A percentile compares a stretch with the other conserved stretches of the same genome.
Conservation (phyloP, 2,329 filamentous ascomycete species). For the Xylariaceae sp. region DNA sequence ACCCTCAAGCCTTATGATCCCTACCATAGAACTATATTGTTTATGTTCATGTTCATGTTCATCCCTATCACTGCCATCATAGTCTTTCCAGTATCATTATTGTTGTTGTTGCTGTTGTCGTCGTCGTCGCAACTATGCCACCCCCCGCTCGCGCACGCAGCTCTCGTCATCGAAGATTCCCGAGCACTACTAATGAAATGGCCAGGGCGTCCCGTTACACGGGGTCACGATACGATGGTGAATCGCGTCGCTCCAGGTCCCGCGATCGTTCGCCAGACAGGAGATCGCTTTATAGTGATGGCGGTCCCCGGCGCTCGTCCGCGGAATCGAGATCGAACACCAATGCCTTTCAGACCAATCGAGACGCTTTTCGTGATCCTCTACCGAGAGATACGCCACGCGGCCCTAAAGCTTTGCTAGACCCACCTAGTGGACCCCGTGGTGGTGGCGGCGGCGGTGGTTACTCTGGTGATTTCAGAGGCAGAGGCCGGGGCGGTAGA, state of each 20-base stretch:
- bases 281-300: constrained; percentile 51
- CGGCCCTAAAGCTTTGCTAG: constrained; percentile 73
- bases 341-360: constrained; percentile 55
- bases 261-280: constrained; percentile 65
- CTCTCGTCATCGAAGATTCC: neutral
- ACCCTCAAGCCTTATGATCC: no score
- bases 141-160: neutral
- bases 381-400: constrained; percentile 67
- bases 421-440: constrained; percentile 62
- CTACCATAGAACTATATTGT: no score
- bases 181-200: constrained; percentile 9
- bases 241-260: constrained; percentile 57
- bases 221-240: constrained; percentile 57
- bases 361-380: constrained; percentile 53
- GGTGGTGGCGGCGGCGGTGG: constrained; percentile 61
- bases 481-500: constrained; percentile 47
- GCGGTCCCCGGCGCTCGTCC: constrained; percentile 65
- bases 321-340: constrained; percentile 52
- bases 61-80: neutral
- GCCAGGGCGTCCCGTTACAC: constrained; percentile 49
- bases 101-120: neutral
- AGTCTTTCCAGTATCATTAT: neutral
- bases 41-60: no score
- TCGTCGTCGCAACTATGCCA: neutral
- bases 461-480: constrained; percentile 60